Base-by-base conservation (phyloP, 768 basidiomycete species). In the Collybia sp. region DNA sequence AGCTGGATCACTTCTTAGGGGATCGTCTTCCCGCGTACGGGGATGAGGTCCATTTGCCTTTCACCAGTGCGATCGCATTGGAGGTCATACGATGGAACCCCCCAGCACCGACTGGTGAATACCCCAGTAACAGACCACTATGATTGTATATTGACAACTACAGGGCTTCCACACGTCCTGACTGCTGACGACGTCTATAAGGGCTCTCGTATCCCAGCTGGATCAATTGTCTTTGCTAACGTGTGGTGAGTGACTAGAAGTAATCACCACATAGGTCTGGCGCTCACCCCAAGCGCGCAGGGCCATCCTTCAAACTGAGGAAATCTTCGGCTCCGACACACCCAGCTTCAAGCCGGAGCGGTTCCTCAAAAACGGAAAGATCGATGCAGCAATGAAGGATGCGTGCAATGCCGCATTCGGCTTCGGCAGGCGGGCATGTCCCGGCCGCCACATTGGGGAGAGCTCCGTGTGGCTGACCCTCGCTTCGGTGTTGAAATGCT, bases 311-410 rank as follows among this genome's bases (percentile, higher is more conserved):
- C 25, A 25, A 25, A 25, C 3, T 25, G 17, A 13, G n/a, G 35
- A 13, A 4, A 37, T 18, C 4, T 37, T n/a, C 10, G 35, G 35
- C 13, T 10, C 35, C 13, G 35, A 37, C 35, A 37, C 69, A 0
- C 52, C 62, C 2, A 48, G 50, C 52, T 38, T 40, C 62, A 1
- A 53, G 8, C 68, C 68, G 0, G 64, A 64, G 30, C 61, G 65
- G 4, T 66, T 53, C 40, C 42, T 63, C 1, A 53, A 52, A 17
- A 42, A 57, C 20, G 56, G 53, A 3, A 19, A 48, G 16, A 38
- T 59, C 17, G 49, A 59, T 44, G 19, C 44, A 16, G 13, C 46
- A 12, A n/a, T 56, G n/a, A 20, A 31, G 30, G 47, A 58, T 33
- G 49, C 52, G 0, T n/a, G n/a, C n/a, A 41, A 44, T 12, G 38